These are phyloP conservation scores for Talaromyces thailandensis DNA, from an alignment of 495 filamentous ascomycete genomes.

Conservation along the genomic window DNA sequence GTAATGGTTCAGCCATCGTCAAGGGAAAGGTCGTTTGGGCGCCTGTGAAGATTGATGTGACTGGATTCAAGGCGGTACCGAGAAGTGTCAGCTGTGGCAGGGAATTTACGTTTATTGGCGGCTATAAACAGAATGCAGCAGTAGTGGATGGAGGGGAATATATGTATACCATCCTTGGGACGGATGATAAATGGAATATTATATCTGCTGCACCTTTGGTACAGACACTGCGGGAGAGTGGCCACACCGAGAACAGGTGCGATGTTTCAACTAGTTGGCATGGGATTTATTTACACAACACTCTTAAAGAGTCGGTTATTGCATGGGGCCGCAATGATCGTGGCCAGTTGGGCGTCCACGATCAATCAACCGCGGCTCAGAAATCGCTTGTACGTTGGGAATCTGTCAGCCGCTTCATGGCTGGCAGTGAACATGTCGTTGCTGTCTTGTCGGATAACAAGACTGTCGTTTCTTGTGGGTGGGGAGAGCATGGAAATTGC, in stretches of 20 bases:
- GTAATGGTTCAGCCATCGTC: conserved; percentile 21
- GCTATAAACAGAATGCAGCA: conserved; percentile 19
- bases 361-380: neutral
- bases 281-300: conserved; percentile 59
- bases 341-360: conserved; percentile 48
- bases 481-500: conserved; percentile 97
- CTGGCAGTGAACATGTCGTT: conserved; percentile 81
- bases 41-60: conserved; percentile 46
- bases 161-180: conserved; percentile 49
- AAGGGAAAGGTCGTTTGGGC: conserved; percentile 33
- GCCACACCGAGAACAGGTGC: neutral
- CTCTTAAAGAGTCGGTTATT: conserved; percentile 10
- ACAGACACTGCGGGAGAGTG: conserved; percentile 17
- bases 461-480: conserved; percentile 71
- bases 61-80: neutral
- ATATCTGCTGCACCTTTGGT: conserved; percentile 33
- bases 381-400: neutral
- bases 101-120: conserved; percentile 70
- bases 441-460: conserved; percentile 49
- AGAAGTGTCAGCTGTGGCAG: conserved; percentile 41
- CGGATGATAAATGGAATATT: conserved; percentile 57
- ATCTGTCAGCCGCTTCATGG: conserved; percentile 42
- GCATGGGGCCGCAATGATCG: conserved; percentile 74
- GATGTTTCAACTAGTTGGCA: conserved; percentile 69
- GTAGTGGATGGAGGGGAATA: conserved; percentile 28